phyloP scores from a whole-genome alignment of 768 basidiomycete genomes.

The Gloeopeniophorella convolvens region DNA sequence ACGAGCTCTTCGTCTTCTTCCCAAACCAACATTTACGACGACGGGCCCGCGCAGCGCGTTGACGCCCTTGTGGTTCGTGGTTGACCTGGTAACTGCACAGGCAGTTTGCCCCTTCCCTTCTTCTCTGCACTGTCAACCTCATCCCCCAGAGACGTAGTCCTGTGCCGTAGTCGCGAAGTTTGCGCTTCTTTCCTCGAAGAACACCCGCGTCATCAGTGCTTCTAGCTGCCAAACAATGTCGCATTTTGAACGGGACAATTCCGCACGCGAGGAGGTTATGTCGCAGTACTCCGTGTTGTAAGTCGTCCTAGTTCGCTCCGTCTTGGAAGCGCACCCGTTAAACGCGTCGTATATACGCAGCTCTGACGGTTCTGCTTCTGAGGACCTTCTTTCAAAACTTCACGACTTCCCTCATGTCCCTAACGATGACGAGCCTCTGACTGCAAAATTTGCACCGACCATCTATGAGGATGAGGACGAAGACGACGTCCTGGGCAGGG shows the following conservation, averaged over 20 bases:
- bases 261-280: background rate
- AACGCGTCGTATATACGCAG: background rate
- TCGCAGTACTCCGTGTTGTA: background rate
- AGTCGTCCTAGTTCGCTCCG: background rate
- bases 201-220: background rate
- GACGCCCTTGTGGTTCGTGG: background rate
- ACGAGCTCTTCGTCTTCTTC: background rate
- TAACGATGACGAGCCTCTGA: background rate
- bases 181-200: background rate
- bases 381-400: slow-evolving; percentile 5
- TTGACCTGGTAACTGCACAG: slow-evolving; percentile 10
- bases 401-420: slow-evolving; percentile 8
- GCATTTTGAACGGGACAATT: background rate
- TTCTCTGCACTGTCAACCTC: too few relatives aligned
- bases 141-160: too few relatives aligned
- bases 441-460: background rate
- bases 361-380: slow-evolving; percentile 5
- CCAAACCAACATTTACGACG: background rate
- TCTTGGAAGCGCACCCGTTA: background rate
- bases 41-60: too few relatives aligned
- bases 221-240: background rate
- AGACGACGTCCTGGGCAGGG: background rate
- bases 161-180: background rate
- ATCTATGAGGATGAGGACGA: background rate
- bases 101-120: too few relatives aligned